Evolutionary conservation across 1,284 basidiomycete genomes (phyloP).

Genomic region (Ceratobasidium sp.): DNA sequence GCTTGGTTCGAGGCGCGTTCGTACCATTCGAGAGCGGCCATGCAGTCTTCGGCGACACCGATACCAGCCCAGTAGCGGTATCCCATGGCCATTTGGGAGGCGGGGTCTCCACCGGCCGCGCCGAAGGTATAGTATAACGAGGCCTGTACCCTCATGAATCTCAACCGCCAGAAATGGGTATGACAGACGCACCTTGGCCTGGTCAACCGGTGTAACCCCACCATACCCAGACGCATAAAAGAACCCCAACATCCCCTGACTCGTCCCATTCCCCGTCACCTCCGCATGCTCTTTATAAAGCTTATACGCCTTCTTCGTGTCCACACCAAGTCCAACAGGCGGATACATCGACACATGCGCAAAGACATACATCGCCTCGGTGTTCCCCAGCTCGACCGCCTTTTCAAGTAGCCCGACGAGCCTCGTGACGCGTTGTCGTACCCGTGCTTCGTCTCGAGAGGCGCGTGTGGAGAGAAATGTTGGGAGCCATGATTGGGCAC

Average conservation of each 20-base stretch:
- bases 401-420: conserved; percentile 80
- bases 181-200: conserved; percentile 64
- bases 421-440: conserved; percentile 40
- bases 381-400: conserved; percentile 82
- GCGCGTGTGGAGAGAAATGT: conserved; percentile 60
- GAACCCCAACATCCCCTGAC: conserved; percentile 87
- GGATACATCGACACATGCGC: conserved; percentile 71
- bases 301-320: conserved; percentile 72
- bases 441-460: conserved; percentile 47
- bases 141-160: conserved; percentile 63
- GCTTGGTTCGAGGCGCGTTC: conserved; percentile 87
- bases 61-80: conserved; percentile 98
- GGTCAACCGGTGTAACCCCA: conserved; percentile 62
- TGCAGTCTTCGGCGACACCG: conserved; percentile 88
- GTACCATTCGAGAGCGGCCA: conserved; percentile 87
- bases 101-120: conserved; percentile 86
- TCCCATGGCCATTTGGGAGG: conserved; percentile 92
- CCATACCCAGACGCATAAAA: conserved; percentile 89
- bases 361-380: conserved; percentile 79
- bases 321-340: conserved; percentile 62
- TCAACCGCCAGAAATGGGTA: conserved; percentile 68
- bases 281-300: conserved; percentile 73
- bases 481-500: conserved; percentile 65
- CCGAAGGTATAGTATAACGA: conserved; percentile 95
- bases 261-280: conserved; percentile 81